phyloP scores from a whole-genome alignment of 441 rosid genomes.

The Gossypium davidsonii region DNA sequence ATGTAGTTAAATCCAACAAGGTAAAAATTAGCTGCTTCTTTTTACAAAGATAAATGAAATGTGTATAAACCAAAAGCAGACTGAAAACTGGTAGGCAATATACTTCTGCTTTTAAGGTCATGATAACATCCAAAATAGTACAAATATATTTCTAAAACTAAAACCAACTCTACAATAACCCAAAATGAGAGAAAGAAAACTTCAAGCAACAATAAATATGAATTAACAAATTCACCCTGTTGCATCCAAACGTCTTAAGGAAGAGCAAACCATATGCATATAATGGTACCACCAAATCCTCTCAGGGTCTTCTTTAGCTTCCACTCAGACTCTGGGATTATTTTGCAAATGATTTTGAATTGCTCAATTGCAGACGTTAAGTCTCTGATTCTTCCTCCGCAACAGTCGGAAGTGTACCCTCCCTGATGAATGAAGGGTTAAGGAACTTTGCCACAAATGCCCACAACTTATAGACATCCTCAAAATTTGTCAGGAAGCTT shows the following conservation, averaged over 20 bases:
- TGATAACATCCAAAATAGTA: slow-evolving; percentile 25
- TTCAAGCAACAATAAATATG: slow-evolving; percentile 34
- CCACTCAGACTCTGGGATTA: slow-evolving; percentile 27
- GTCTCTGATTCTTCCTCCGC: slow-evolving; percentile 61
- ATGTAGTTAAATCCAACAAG: slow-evolving; percentile 14
- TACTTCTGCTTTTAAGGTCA: slow-evolving; percentile 26
- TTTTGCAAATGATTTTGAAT: not conserved
- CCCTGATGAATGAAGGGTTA: slow-evolving; percentile 57
- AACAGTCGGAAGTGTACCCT: slow-evolving; percentile 66
- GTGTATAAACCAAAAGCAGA: slow-evolving; percentile 28
- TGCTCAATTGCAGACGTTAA: slow-evolving; percentile 8
- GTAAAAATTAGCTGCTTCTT: slow-evolving; percentile 13
- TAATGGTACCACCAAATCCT: slow-evolving; percentile 7
- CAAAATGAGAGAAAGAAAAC: slow-evolving; percentile 17
- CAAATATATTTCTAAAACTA: slow-evolving; percentile 27
- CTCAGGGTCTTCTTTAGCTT: slow-evolving; percentile 27
- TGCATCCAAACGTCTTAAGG: slow-evolving; percentile 30
- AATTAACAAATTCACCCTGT: slow-evolving; percentile 45
- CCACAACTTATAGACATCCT: slow-evolving; percentile 91
- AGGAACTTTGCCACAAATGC: slow-evolving; percentile 81
- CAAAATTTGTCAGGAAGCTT: slow-evolving; percentile 87
- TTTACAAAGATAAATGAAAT: slow-evolving; percentile 32
- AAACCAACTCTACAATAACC: slow-evolving; percentile 40
- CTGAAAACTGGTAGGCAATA: slow-evolving; percentile 5
- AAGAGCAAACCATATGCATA: slow-evolving; percentile 25